Evolutionary conservation across 139 green algal genomes (phyloP), one percentile per base, ranked within the genome.

Genomic region (Chlorella sp.): DNA sequence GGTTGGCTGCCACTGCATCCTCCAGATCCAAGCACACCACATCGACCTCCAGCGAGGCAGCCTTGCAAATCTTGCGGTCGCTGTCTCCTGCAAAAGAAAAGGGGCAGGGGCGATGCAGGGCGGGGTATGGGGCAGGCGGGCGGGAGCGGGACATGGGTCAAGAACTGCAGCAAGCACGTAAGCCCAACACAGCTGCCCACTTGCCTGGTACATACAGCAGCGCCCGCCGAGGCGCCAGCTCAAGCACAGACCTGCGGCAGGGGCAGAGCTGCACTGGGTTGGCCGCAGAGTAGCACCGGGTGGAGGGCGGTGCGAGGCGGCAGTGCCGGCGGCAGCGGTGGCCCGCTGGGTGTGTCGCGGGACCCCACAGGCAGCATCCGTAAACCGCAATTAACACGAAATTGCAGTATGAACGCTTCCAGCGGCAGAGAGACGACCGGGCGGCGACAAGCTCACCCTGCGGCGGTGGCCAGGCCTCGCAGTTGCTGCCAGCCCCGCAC

Each of bases 191-290:
- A 9, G 48, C 48, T 57, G n/a, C 48, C 39, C 22, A 19, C 48
- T 34, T 60, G 90, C 89, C 91, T 81, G 91, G 91, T 1, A 93
- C 85, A 32, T 93, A 93, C 19, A 93, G 81, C 60, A 93, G 83
- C 40, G 91, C 89, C 36, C 91, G 71, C 14, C 90, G 69, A 16
- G 90, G 91, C 1, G 36, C 30, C 30, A 89, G 85, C 32, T 89
- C 85, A 30, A 83, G 69, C 19, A 89, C 73, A 4, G 85, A 89
- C 19, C 85, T 89, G 85, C 64, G 34, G 77, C 77, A 37, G 37
- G 64, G 37, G 32, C 19, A 36, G n/a, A 0, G 3, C 4, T 3
- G 36, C 30, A 30, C 32, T 24, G 71, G 30, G 16, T 32, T 57
- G 48, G 48, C 48, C 48, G 48, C 48, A 57, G 9, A 57, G 48